Conservation (phyloP, 495 filamentous ascomycete species). For the Venustampulla echinocandica region DNA sequence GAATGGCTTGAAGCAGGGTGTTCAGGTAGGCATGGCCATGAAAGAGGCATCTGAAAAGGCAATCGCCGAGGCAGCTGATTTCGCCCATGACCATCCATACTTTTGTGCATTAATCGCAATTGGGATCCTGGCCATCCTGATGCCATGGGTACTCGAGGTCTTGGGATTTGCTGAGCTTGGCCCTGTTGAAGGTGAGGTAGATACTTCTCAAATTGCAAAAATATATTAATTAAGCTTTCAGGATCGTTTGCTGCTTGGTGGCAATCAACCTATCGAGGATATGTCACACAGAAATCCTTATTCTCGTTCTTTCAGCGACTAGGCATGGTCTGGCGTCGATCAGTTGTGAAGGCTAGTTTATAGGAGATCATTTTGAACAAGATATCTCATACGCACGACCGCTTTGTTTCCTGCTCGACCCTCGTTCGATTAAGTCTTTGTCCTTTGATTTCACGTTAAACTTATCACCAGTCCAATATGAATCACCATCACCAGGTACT, state of each 20-base stretch:
- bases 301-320: conserved; percentile 45
- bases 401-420: too few relatives aligned
- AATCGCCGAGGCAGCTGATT: conserved; percentile 26
- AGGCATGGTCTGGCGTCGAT: conserved; percentile 31
- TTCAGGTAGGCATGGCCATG: conserved; percentile 27
- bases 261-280: conserved; percentile 33
- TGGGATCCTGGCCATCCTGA: conserved; percentile 37
- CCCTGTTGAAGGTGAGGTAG: conserved; percentile 32
- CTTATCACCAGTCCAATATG: too few relatives aligned
- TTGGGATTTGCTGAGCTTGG: conserved; percentile 43
- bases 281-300: conserved; percentile 36
- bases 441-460: too few relatives aligned
- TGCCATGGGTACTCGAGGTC: conserved; percentile 35
- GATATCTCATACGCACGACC: too few relatives aligned
- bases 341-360: neutral
- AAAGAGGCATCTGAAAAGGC: conserved; percentile 28
- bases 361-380: too few relatives aligned
- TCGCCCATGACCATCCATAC: conserved; percentile 35
- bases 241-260: conserved; percentile 38
- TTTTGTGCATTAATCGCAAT: conserved; percentile 39
- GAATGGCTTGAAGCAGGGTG: conserved; percentile 24
- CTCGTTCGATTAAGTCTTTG: too few relatives aligned
- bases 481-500: too few relatives aligned
- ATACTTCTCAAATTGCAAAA: conserved; percentile 1
- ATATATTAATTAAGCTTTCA: conserved; percentile 9